phyloP scores from a whole-genome alignment of 257 asterid species.

The Gardenia jasminoides region DNA sequence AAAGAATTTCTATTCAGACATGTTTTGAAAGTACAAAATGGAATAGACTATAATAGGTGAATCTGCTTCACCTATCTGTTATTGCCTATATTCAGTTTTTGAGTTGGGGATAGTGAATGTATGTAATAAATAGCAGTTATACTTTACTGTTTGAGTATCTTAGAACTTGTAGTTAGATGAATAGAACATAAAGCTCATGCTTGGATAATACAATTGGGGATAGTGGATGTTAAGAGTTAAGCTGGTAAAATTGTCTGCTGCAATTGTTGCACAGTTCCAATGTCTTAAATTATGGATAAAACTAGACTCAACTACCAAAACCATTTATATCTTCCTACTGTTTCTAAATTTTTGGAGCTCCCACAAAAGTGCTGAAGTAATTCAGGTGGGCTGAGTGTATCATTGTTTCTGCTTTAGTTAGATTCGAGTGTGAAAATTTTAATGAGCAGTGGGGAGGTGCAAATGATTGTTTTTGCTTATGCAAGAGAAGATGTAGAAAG shows the following conservation, averaged over 20 bases:
- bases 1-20: background rate
- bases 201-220: background rate
- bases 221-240: background rate
- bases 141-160: background rate
- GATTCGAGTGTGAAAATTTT: background rate
- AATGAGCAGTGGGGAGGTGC: background rate
- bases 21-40: background rate
- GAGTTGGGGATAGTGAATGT: background rate
- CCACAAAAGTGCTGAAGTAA: no score
- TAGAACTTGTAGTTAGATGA: background rate
- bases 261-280: background rate
- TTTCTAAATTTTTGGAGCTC: background rate
- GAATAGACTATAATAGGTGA: background rate
- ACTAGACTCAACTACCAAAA: background rate
- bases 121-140: background rate
- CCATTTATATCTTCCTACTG: background rate
- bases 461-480: background rate
- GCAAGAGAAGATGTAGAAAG: background rate
- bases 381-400: no score
- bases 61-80: background rate
- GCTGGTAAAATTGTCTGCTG: background rate
- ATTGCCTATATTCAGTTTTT: background rate
- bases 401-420: background rate
- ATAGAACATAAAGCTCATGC: constrained; percentile 4
- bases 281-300: background rate